These are phyloP conservation scores for Penicillium bialowiezense DNA, from an alignment of 495 filamentous ascomycete species.

Conservation along the genomic window DNA sequence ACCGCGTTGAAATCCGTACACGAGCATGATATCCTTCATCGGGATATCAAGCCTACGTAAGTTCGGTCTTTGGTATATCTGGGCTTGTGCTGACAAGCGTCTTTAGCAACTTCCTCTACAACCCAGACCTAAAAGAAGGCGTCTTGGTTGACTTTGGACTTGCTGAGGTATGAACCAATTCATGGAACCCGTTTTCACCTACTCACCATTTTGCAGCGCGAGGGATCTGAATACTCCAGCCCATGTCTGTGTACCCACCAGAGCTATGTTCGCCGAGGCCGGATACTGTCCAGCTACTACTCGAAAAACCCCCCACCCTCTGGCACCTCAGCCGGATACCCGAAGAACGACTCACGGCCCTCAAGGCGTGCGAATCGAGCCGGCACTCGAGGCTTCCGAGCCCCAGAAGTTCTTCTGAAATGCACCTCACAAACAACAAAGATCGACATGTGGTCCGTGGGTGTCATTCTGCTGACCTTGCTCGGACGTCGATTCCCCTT, in stretches of 20 bases:
- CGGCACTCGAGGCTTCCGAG: conserved; percentile 93
- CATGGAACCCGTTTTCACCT: background rate
- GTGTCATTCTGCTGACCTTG: conserved; percentile 89
- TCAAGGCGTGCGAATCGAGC: conserved; percentile 90
- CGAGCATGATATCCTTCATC: conserved; percentile 77
- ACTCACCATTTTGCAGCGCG: conserved; percentile 37
- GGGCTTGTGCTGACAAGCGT: conserved; percentile 11
- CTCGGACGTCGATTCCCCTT: conserved; percentile 91
- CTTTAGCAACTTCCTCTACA: conserved; percentile 89
- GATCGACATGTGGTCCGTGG: conserved; percentile 96
- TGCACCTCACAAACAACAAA: conserved; percentile 95
- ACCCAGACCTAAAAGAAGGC: conserved; percentile 72
- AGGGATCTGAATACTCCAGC: conserved; percentile 42
- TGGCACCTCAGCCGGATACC: conserved; percentile 64
- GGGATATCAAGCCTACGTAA: conserved; percentile 97
- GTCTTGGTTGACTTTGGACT: conserved; percentile 96
- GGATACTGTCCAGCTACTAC: conserved; percentile 41
- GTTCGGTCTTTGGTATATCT: conserved; percentile 6
- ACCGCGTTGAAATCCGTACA: conserved; percentile 82
- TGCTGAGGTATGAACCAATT: conserved; percentile 72
- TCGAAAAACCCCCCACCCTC: conserved; percentile 35
- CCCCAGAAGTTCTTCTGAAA: conserved; percentile 95
- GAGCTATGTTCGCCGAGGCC: conserved; percentile 35
- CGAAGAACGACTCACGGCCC: conserved; percentile 81
- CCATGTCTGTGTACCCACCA: conserved; percentile 42